Conservation (phyloP, 345 rosid species). For the Brassica carinata region DNA sequence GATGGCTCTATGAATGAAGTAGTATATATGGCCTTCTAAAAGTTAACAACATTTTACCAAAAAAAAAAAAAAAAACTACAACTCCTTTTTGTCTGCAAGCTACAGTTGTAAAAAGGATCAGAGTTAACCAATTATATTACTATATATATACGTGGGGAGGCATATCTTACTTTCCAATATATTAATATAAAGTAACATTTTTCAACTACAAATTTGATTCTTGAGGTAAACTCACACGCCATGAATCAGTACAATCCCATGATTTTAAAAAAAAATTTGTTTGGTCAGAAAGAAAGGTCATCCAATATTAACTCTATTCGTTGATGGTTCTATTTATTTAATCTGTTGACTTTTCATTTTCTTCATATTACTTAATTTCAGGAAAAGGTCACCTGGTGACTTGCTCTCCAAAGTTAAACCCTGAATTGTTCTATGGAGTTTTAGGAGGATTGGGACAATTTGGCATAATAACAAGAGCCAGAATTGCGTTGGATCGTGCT, state of each 20-base stretch:
- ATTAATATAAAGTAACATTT: background rate
- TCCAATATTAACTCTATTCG: background rate
- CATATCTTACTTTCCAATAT: background rate
- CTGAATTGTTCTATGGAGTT: slow-evolving; percentile 68
- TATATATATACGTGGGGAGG: background rate
- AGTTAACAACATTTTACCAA: background rate
- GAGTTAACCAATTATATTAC: background rate
- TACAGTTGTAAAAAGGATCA: background rate
- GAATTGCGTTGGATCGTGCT: slow-evolving; percentile 60
- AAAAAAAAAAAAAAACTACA: background rate
- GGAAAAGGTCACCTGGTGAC: slow-evolving; percentile 67
- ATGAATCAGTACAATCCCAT: background rate
- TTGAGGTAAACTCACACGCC: slow-evolving; percentile 24
- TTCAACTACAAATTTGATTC: slow-evolving; percentile 3
- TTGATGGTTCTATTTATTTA: background rate
- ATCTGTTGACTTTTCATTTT: slow-evolving; percentile 13
- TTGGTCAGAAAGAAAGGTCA: slow-evolving; percentile 26
- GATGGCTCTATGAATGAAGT: background rate
- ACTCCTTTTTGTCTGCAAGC: slow-evolving; percentile 11
- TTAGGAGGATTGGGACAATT: slow-evolving; percentile 86
- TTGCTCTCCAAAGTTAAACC: slow-evolving; percentile 54
- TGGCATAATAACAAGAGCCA: slow-evolving; percentile 80
- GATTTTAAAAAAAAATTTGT: background rate
- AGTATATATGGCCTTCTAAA: background rate
- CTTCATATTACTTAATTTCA: slow-evolving; percentile 28